Percentiles rank a stretch among this genome's conserved stretches.
Evolutionary conservation across 2,329 filamentous ascomycete genomes (phyloP).

Genomic region (Sodiomyces alkalinus): DNA sequence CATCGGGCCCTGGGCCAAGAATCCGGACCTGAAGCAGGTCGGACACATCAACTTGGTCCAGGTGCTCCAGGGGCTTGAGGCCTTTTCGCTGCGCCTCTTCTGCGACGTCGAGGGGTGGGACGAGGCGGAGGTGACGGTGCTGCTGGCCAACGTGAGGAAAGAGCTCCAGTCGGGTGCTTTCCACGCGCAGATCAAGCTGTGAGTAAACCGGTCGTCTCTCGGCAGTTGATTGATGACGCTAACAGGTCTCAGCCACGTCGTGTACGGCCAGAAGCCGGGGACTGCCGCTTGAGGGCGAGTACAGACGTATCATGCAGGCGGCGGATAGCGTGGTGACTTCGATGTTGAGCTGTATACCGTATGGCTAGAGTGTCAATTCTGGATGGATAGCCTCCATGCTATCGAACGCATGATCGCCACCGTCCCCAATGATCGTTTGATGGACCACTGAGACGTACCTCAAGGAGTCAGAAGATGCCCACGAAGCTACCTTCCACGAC

Average conservation of each 20-base stretch:
- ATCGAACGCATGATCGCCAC: no score
- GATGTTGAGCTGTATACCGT: no score
- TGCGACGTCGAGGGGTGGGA: conserved; percentile 15
- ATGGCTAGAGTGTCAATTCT: no score
- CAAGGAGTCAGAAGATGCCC: no score
- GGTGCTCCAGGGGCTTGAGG: conserved; percentile 10
- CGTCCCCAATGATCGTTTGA: no score
- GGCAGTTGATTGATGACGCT: not conserved
- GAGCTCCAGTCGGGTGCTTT: conserved; percentile 13
- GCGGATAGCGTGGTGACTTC: no score
- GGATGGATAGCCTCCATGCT: no score
- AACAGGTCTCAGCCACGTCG: conserved; percentile 6
- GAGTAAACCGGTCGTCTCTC: not conserved
- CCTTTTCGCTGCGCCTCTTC: conserved; percentile 12
- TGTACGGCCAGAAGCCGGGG: conserved; percentile 9
- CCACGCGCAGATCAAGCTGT: conserved; percentile 13
- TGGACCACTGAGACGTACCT: no score
- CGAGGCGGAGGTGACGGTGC: conserved; percentile 11
- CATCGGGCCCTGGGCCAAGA: conserved; percentile 22
- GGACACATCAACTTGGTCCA: conserved; percentile 10
- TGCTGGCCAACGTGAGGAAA: conserved; percentile 14
- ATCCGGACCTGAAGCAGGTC: conserved; percentile 19
- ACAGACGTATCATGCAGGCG: no score
- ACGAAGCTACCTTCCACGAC: no score
- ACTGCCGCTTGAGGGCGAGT: no score